Percentiles rank a stretch among this genome's conserved stretches.
Evolutionary conservation across 2,329 filamentous ascomycete genomes (phyloP).

Genomic region (Coccinonectria pachysandricola): DNA sequence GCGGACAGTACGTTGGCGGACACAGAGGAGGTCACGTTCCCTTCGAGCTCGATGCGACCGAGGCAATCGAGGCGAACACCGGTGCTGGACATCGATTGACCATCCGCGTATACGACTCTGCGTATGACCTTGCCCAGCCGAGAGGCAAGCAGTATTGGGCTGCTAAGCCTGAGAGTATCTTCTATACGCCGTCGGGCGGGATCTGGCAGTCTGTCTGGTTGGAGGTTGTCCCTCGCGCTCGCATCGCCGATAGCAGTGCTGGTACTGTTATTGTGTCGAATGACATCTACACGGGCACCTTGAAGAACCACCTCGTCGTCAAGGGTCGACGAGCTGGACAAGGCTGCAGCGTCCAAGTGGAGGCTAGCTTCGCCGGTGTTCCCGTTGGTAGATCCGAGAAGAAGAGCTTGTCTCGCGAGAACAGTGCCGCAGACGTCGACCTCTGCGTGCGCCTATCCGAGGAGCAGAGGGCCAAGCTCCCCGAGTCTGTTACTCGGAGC

Average conservation of each 20-base stretch:
- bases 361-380: constrained; percentile 39
- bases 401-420: constrained; percentile 36
- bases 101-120: constrained; percentile 52
- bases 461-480: constrained; percentile 29
- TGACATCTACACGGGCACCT: constrained; percentile 38
- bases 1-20: constrained; percentile 40
- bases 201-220: constrained; percentile 50
- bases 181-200: constrained; percentile 46
- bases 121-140: constrained; percentile 53
- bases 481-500: constrained; percentile 21
- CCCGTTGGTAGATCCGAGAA: constrained; percentile 33
- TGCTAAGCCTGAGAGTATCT: constrained; percentile 49
- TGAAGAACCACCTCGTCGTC: constrained; percentile 41
- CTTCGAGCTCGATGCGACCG: constrained; percentile 47
- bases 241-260: constrained; percentile 43
- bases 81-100: constrained; percentile 33
- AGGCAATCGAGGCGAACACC: constrained; percentile 25
- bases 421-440: constrained; percentile 35
- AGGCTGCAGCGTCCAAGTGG: constrained; percentile 40
- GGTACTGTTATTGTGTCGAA: constrained; percentile 48
- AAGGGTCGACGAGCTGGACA: constrained; percentile 37
- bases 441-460: constrained; percentile 37
- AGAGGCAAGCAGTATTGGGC: constrained; percentile 60
- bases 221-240: constrained; percentile 41
- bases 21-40: constrained; percentile 52